These are phyloP conservation scores for Fusarium sp. DNA, from an alignment of 2,329 filamentous ascomycete species.

Conservation along the genomic window DNA sequence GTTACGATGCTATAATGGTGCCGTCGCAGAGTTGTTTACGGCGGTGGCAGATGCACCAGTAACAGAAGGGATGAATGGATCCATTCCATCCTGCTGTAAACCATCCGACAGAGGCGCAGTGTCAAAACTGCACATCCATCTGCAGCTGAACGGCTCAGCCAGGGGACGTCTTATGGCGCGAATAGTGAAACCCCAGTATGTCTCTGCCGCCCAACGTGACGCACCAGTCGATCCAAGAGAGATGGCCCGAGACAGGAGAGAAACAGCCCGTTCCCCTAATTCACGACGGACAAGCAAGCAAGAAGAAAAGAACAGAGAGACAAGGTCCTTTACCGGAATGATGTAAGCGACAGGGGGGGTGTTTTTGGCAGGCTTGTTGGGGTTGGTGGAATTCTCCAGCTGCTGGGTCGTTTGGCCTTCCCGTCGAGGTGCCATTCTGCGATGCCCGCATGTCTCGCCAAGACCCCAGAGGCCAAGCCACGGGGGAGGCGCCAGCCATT, in stretches of 20 bases:
- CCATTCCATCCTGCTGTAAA: background rate
- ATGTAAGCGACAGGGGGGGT: constrained; percentile 1
- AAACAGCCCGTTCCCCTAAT: background rate
- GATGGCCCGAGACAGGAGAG: constrained; percentile 4
- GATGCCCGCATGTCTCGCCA: constrained; percentile 11
- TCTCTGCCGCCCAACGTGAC: constrained; percentile 9
- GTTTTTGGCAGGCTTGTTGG: too few species aligned
- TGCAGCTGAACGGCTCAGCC: constrained; percentile 9
- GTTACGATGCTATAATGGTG: background rate
- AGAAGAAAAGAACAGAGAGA: background rate
- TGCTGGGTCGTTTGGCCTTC: background rate
- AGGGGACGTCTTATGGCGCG: constrained; percentile 3
- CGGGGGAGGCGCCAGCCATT: constrained; percentile 1
- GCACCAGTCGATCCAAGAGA: constrained; percentile 6
- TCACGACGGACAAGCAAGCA: background rate
- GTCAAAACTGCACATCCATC: background rate
- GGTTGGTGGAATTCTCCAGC: background rate
- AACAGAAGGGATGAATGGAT: background rate
- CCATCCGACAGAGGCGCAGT: constrained; percentile 3
- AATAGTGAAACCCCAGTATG: constrained; percentile 21
- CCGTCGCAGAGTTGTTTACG: constrained; percentile 4
- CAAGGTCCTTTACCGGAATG: background rate
- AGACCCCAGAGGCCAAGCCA: constrained; percentile 12
- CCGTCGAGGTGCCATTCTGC: constrained; percentile 14
- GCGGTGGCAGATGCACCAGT: background rate